Evolutionary conservation across 805 yeast species (phyloP), one percentile per base, ranked within the genome.

Genomic region (Kuraishia hungarica): DNA sequence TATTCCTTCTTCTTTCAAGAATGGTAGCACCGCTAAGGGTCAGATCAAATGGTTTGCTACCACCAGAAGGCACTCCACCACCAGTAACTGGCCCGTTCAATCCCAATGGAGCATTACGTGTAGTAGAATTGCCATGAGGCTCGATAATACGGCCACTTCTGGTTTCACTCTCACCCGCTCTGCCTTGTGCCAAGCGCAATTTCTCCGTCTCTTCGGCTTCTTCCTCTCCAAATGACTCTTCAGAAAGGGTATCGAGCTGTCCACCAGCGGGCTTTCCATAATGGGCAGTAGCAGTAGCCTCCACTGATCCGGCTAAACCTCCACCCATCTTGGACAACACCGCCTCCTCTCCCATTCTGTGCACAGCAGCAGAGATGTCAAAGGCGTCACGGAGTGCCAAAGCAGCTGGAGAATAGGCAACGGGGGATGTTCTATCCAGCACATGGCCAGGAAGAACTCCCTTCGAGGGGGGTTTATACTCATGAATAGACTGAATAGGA

Each of bases 291-390:
- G 26, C 39, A 48, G 24, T 29, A 23, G 24, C 28, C 46, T 51
- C 15, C 22, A 10, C 19, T 35, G 51, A 3, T 28, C 46, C 52
- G 58, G 28, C 51, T 57, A 20, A 64, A 61, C 7, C 51, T 51
- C 59, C 64, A 19, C 56, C 59, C 51, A 46, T 19, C 28, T 57
- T 58, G 26, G 50, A 28, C n/a, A 62, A 55, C 2, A 63, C 66
- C 10, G 69, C 67, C 61, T 79, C 85, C 66, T 81, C 85, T 2
- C 80, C 81, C 74, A 76, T 74, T 64, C 85, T 71, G 62, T 79
- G 83, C 15, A 81, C 84, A 0, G 84, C 84, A n/a, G 83, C 71
- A 1, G 84, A 78, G 21, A 81, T 77, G 61, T 81, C 86, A 65
- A 80, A 80, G 15, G 83, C 84, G 57, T 81, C 86, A 57, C 80